Base-by-base conservation (phyloP, 2,329 filamentous ascomycete species). In the Talaromyces piceae region DNA sequence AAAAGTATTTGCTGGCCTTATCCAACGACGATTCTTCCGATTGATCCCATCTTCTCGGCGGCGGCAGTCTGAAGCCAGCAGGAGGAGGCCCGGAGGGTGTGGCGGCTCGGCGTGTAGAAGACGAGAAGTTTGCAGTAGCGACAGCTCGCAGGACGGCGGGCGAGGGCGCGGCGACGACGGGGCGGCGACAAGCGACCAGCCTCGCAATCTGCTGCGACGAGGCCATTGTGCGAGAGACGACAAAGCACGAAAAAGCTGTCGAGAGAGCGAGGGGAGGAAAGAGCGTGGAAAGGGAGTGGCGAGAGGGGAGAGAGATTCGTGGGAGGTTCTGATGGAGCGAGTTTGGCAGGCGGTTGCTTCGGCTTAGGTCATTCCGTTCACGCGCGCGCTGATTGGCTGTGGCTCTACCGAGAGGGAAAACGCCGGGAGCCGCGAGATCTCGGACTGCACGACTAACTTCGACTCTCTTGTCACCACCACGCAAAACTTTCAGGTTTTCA, bases 1-100 rank as follows among this genome's bases (percentile, higher is more conserved):
- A 80, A 75, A 98, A 98, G 78, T 90, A 97, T 69, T 91, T 93
- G 61, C 88, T 90, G 57, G 89, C 79, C 70, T 85, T 86, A 73
- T 96, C 89, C 61, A 94, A 74, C 30, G 86, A 81, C 58, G 79
- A 82, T 68, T 95, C 89, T 56, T 80, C 77, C 58, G 84, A 79
- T 71, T 94, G 81, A 60, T 94, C 83, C 89, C 90, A 97, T 74
- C 82, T 75, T 68, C 83, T 80, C 47, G 80, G 84, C 57, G 77
- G 79, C 63, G 83, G 80, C 62, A 91, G 77, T 61, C 93, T 84
- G 79, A 95, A 96, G 58, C 84, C 83, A 60, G 83, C 75, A 52
- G 88, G 87, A 59, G 89, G 88, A 59, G 88, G 83, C 45, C 91
- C 89, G 58, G 80, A 77, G 57, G 89, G 88, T 45, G 87, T 76